phyloP scores from a whole-genome alignment of 768 basidiomycete species.

The Suillus clintonianus region DNA sequence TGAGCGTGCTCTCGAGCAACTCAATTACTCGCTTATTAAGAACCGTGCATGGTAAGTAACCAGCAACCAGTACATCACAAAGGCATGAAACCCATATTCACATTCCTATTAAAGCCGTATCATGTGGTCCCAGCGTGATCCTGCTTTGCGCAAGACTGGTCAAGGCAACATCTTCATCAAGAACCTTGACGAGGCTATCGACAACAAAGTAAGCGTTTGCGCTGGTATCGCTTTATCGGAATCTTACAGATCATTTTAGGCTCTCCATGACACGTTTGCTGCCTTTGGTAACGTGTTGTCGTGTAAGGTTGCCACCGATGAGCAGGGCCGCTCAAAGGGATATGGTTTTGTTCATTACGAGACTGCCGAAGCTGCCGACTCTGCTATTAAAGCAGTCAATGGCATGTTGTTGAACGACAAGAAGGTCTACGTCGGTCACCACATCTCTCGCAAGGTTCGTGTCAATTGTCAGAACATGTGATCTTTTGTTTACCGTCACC shows the following conservation, averaged over 20 bases:
- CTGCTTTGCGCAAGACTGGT: slow-evolving; percentile 97
- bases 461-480: not conserved
- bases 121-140: slow-evolving; percentile 99
- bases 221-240: not conserved
- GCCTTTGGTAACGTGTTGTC: slow-evolving; percentile 98
- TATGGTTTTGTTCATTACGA: slow-evolving; percentile 99
- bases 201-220: slow-evolving; percentile 77
- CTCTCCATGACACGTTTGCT: slow-evolving; percentile 98
- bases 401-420: slow-evolving; percentile 99
- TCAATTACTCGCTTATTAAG: slow-evolving; percentile 99
- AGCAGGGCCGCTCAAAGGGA: slow-evolving; percentile 92
- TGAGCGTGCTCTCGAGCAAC: slow-evolving; percentile 97
- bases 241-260: slow-evolving; percentile 45
- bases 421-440: slow-evolving; percentile 97
- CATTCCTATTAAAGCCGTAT: slow-evolving; percentile 70
- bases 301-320: slow-evolving; percentile 98
- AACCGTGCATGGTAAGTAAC: slow-evolving; percentile 83
- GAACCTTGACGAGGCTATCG: slow-evolving; percentile 95
- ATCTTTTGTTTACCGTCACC: no score
- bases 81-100: slow-evolving; percentile 2
- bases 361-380: slow-evolving; percentile 93
- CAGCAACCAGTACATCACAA: not conserved
- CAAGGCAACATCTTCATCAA: slow-evolving; percentile 99
- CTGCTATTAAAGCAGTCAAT: slow-evolving; percentile 97
- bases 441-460: slow-evolving; percentile 91